These are phyloP conservation scores for Sporothrix dimorphospora DNA, from an alignment of 2,329 filamentous ascomycete species.

Conservation along the genomic window DNA sequence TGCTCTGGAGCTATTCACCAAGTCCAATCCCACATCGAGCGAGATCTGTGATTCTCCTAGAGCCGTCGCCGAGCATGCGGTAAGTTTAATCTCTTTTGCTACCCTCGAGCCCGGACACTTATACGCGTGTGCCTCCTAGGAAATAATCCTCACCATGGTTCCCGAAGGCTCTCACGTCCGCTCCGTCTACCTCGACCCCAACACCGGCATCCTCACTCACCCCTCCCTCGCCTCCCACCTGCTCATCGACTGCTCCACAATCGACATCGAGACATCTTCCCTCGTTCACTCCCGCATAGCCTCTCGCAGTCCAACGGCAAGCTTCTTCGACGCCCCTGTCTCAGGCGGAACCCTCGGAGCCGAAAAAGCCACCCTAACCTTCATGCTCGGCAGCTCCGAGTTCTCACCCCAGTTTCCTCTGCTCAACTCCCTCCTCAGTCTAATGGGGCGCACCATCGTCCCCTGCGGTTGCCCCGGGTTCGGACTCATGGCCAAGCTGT, in stretches of 20 bases:
- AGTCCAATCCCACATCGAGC: too few species aligned
- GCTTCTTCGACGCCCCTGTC: neutral
- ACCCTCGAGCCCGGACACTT: too few species aligned
- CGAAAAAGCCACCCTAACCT: neutral
- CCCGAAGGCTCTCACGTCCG: neutral
- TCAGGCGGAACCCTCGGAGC: neutral
- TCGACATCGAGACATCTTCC: neutral
- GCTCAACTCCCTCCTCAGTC: neutral
- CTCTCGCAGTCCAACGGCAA: too few species aligned
- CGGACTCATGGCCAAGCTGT: neutral
- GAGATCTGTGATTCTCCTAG: too few species aligned
- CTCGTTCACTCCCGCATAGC: neutral
- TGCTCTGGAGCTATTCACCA: neutral
- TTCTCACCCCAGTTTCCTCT: neutral
- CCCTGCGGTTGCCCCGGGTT: neutral
- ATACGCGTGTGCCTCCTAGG: too few species aligned
- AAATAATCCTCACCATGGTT: neutral
- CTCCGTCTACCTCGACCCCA: neutral
- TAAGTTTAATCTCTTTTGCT: neutral
- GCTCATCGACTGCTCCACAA: neutral
- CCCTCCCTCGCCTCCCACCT: too few species aligned
- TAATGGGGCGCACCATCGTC: neutral
- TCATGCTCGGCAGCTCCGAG: neutral
- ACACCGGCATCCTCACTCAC: too few species aligned
- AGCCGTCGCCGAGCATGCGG: neutral